Evolutionary conservation across 768 basidiomycete species (phyloP).

Genomic region (Tylopilus intermedius): DNA sequence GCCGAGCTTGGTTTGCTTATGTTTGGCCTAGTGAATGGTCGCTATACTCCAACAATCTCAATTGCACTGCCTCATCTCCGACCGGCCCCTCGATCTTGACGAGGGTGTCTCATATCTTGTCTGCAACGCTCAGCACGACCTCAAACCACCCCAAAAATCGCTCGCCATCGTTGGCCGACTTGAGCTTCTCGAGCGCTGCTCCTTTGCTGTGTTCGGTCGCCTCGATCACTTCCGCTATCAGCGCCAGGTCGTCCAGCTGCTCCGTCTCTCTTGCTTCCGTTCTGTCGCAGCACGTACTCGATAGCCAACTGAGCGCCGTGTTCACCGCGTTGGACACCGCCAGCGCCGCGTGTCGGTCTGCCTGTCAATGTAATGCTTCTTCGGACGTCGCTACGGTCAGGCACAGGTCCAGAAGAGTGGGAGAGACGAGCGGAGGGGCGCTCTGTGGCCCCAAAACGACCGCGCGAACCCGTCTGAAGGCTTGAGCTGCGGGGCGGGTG

Average conservation of each 20-base stretch:
- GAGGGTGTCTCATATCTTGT: constrained; percentile 44
- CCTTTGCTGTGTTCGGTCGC: constrained; percentile 57
- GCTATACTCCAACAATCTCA: too few relatives aligned
- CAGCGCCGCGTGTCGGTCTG: constrained; percentile 20
- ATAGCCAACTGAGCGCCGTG: constrained; percentile 69
- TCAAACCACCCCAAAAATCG: constrained; percentile 1
- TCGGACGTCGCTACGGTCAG: too few relatives aligned
- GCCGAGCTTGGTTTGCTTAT: too few relatives aligned
- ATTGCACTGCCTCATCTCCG: constrained; percentile 48
- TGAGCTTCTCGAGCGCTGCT: constrained; percentile 46
- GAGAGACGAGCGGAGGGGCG: too few relatives aligned
- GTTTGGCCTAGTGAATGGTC: too few relatives aligned
- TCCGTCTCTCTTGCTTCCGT: constrained; percentile 66
- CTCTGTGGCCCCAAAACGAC: too few relatives aligned
- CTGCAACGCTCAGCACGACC: constrained; percentile 32
- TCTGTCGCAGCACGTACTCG: constrained; percentile 70
- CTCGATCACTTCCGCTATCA: constrained; percentile 78
- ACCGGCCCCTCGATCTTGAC: constrained; percentile 47
- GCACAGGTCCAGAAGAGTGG: too few relatives aligned
- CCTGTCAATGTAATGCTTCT: constrained; percentile 16
- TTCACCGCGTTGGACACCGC: constrained; percentile 70
- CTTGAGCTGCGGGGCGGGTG: too few relatives aligned
- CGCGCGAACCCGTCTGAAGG: too few relatives aligned
- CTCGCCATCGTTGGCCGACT: constrained; percentile 53
- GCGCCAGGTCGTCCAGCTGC: constrained; percentile 59